Conservation (phyloP, 306 rosid genomes). For the Parietaria judaica region DNA sequence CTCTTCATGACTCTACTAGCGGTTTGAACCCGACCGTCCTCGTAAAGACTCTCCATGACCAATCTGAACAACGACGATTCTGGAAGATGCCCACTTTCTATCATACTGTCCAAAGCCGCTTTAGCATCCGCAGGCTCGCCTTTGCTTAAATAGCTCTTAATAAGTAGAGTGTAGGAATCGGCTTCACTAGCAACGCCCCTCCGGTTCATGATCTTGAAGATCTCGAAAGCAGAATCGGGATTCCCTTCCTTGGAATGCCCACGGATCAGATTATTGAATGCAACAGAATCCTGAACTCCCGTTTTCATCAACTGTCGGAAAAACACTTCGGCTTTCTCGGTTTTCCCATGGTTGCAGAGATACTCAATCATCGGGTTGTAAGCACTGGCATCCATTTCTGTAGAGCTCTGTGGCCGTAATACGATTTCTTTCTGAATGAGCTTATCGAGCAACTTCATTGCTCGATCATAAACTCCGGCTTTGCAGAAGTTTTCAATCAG, state of each 20-base stretch:
- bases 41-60: conserved; percentile 70
- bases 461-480: conserved; percentile 54
- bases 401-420: conserved; percentile 49
- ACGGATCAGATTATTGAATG: conserved; percentile 63
- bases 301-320: conserved; percentile 79
- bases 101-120: conserved; percentile 75
- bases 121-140: conserved; percentile 93
- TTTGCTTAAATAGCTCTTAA: conserved; percentile 65
- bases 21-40: conserved; percentile 82
- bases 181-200: conserved; percentile 66
- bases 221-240: conserved; percentile 75
- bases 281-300: conserved; percentile 65
- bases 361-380: conserved; percentile 67
- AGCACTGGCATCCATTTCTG: conserved; percentile 65
- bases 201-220: conserved; percentile 75
- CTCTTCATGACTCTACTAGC: conserved; percentile 87
- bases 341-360: conserved; percentile 60
- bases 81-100: conserved; percentile 70
- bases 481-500: conserved; percentile 77
- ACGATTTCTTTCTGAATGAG: conserved; percentile 76
- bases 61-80: conserved; percentile 59
- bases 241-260: conserved; percentile 90
- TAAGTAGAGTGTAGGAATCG: conserved; percentile 60
- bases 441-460: conserved; percentile 63
- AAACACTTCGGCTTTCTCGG: conserved; percentile 65